A percentile compares a stretch with the other conserved stretches of the same genome.
phyloP scores from a whole-genome alignment of 768 basidiomycete genomes.

The Lentinus brumalis region DNA sequence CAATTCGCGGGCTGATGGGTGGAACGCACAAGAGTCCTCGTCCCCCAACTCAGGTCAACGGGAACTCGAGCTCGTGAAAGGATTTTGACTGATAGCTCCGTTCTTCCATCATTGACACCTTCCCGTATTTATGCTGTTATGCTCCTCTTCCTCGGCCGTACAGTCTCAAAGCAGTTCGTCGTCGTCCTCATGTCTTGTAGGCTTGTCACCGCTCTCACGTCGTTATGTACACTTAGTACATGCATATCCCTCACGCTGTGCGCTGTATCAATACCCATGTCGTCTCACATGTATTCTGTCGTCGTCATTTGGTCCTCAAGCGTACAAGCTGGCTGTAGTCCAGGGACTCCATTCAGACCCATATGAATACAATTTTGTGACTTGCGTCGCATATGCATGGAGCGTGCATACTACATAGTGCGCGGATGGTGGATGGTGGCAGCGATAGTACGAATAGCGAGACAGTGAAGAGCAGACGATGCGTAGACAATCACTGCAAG shows the following conservation, averaged over 20 bases:
- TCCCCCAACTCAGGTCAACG: neutral
- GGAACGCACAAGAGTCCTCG: neutral
- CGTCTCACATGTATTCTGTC: neutral
- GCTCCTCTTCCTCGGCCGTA: too few relatives aligned
- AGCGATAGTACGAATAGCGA: conserved; percentile 19
- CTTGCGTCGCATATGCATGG: conserved; percentile 25
- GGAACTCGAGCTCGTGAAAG: neutral
- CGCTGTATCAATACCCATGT: neutral
- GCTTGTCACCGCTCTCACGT: too few relatives aligned
- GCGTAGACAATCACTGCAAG: conserved; percentile 25
- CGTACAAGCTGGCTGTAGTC: neutral
- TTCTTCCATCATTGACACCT: too few relatives aligned
- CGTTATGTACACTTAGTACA: too few relatives aligned
- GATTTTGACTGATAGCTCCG: too few relatives aligned
- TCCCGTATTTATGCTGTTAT: too few relatives aligned
- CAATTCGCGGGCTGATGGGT: conserved; percentile 4
- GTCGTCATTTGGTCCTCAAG: neutral
- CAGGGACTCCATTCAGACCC: conserved; percentile 16
- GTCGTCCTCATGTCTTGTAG: too few relatives aligned
- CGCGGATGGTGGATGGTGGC: conserved; percentile 23
- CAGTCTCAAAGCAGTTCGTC: too few relatives aligned
- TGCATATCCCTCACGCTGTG: too few relatives aligned
- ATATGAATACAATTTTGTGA: conserved; percentile 26
- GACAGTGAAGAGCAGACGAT: conserved; percentile 19
- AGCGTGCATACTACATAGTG: conserved; percentile 32